phyloP scores from a whole-genome alignment of 495 filamentous ascomycete species.

The Amniculicola lignicola region DNA sequence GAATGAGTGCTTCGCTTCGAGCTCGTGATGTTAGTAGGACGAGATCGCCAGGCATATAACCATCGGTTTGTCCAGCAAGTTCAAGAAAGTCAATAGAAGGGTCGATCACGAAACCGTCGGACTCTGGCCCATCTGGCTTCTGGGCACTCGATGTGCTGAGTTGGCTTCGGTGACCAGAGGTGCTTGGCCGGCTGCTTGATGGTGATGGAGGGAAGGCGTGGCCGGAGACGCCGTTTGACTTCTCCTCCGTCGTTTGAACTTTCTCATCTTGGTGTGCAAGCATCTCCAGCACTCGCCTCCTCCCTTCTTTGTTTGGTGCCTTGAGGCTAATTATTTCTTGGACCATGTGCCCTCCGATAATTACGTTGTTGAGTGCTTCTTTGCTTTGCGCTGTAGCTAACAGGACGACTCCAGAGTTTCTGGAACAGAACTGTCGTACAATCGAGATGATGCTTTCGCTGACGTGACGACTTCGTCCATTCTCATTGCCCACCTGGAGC shows the following conservation, averaged over 20 bases:
- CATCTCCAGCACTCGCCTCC: slow-evolving; percentile 75
- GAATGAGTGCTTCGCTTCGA: slow-evolving; percentile 84
- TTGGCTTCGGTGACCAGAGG: slow-evolving; percentile 47
- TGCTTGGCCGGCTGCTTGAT: slow-evolving; percentile 21
- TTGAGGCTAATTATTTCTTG: slow-evolving; percentile 62
- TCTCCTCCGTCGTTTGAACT: slow-evolving; percentile 43
- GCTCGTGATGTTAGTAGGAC: slow-evolving; percentile 81
- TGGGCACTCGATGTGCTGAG: slow-evolving; percentile 47
- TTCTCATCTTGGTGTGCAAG: slow-evolving; percentile 45
- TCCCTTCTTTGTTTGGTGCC: slow-evolving; percentile 88
- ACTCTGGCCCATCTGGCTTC: slow-evolving; percentile 37
- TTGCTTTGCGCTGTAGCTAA: slow-evolving; percentile 91
- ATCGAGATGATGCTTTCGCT: slow-evolving; percentile 84
- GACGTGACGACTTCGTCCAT: slow-evolving; percentile 84
- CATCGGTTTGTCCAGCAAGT: slow-evolving; percentile 86
- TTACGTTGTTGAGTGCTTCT: slow-evolving; percentile 53
- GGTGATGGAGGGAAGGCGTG: slow-evolving; percentile 27
- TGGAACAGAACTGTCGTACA: slow-evolving; percentile 72
- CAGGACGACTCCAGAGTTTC: slow-evolving; percentile 75
- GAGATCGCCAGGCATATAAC: slow-evolving; percentile 95
- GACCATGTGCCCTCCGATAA: slow-evolving; percentile 43
- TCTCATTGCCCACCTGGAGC: slow-evolving; percentile 85
- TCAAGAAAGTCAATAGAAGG: slow-evolving; percentile 86
- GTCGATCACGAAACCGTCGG: slow-evolving; percentile 61
- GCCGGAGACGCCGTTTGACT: slow-evolving; percentile 36